These are phyloP conservation scores for Candida glucosophila DNA, from an alignment of 1,139 yeast genomes.

Conservation along the genomic window DNA sequence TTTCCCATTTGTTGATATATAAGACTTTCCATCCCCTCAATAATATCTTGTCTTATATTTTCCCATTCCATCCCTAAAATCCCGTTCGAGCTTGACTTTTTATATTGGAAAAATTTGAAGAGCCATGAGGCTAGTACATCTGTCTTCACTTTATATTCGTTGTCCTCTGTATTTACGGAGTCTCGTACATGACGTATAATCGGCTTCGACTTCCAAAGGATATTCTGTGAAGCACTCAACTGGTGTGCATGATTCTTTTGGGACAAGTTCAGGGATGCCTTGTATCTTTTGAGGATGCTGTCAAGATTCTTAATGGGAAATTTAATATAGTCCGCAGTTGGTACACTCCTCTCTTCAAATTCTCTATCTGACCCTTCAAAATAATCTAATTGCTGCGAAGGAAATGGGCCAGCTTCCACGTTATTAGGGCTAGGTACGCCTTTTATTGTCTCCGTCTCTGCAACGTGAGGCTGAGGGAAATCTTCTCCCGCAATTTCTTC, in stretches of 20 bases:
- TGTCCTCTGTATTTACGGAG: constrained; percentile 21
- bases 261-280: constrained; percentile 1
- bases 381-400: neutral
- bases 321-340: constrained; percentile 7
- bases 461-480: neutral
- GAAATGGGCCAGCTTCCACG: neutral
- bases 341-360: constrained; percentile 1
- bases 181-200: constrained; percentile 22
- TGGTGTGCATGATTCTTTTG: neutral
- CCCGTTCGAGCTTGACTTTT: constrained; percentile 29
- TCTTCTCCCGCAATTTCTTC: neutral
- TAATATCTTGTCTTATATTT: constrained; percentile 31
- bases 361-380: neutral
- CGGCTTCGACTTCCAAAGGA: constrained; percentile 19
- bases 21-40: constrained; percentile 29
- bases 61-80: constrained; percentile 40
- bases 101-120: constrained; percentile 29
- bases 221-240: constrained; percentile 12
- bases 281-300: constrained; percentile 7
- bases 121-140: constrained; percentile 25
- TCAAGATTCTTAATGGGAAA: constrained; percentile 17
- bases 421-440: neutral
- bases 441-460: neutral
- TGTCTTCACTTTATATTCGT: constrained; percentile 20
- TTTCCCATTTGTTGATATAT: constrained; percentile 29